Evolutionary conservation across 768 basidiomycete species (phyloP), one percentile per base, ranked within the genome.

Genomic region (Macrolepiota albuminosa): DNA sequence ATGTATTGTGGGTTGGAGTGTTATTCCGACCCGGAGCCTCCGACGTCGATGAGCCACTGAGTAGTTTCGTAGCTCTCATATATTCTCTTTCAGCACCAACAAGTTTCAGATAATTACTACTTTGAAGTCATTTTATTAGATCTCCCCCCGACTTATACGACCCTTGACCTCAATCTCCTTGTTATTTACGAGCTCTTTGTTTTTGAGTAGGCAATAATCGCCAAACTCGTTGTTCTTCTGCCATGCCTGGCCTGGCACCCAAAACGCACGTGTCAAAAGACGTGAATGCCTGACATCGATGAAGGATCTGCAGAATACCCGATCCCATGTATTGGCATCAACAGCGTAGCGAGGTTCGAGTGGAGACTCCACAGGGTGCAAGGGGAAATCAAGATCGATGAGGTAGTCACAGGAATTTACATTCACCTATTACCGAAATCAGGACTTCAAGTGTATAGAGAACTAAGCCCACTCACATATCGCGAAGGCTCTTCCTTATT

Each of bases 151-250:
- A 53, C 51, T 45, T 24, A 60, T 46, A 50, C 58, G 64, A 49
- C 57, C 61, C 39, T 63, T 64, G 10, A 75, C 64, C 34, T 68
- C 53, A 9, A 57, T 59, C 61, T 79, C 75, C 63, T 81, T 81
- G 54, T 63, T 61, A 1, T 54, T 61, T 29, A 83, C 72, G 34
- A 66, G 70, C 16, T 69, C 75, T 65, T 71, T 82, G 64, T 93
- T 88, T 71, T 80, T 85, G 61, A 99, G 77, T 62, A 99, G 69
- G 71, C 95, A 97, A 70, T 93, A 97, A 67, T 98, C 93, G 1
- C 96, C 96, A 71, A 82, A 97, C 59, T 81, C 80, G 69, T 96
- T 93, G 63, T 73, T 72, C 29, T 72, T 73, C 63, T 87, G 83
- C 87, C 93, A 92, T 60, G 72, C 73, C 49, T 78, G 70, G 13